Conservation (phyloP, 2,329 filamentous ascomycete species). For the Akanthomyces uredinophilus region DNA sequence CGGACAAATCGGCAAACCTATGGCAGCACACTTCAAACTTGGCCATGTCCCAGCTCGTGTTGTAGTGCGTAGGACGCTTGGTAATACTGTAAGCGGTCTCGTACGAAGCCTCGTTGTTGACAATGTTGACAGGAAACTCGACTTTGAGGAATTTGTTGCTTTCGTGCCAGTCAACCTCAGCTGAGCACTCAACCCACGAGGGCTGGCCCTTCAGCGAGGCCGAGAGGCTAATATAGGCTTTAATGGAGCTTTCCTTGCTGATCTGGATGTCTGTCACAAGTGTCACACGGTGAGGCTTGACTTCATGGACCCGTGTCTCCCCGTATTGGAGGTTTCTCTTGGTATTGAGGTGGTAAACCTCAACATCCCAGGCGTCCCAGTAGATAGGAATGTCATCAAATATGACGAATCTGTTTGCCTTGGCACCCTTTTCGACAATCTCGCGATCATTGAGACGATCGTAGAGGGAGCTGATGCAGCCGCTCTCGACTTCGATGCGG, state of each 20-base stretch:
- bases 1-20: slow-evolving; percentile 87
- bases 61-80: slow-evolving; percentile 90
- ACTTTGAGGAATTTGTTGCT: slow-evolving; percentile 98
- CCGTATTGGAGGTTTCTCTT: slow-evolving; percentile 68
- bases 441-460: slow-evolving; percentile 72
- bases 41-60: slow-evolving; percentile 95
- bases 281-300: slow-evolving; percentile 70
- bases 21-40: slow-evolving; percentile 97
- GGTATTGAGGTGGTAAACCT: slow-evolving; percentile 90
- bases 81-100: slow-evolving; percentile 92
- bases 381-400: slow-evolving; percentile 97
- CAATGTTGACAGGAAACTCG: slow-evolving; percentile 89
- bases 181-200: slow-evolving; percentile 70
- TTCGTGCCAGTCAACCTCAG: slow-evolving; percentile 94
- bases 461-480: slow-evolving; percentile 77
- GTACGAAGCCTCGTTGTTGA: slow-evolving; percentile 88
- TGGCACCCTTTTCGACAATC: slow-evolving; percentile 65
- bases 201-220: slow-evolving; percentile 55
- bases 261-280: slow-evolving; percentile 82
- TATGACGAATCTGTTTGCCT: slow-evolving; percentile 86
- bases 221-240: slow-evolving; percentile 75
- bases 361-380: slow-evolving; percentile 98
- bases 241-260: slow-evolving; percentile 79
- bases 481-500: slow-evolving; percentile 64
- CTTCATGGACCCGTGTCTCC: slow-evolving; percentile 65